A percentile compares a stretch with the other conserved stretches of the same genome.
Evolutionary conservation across 2,329 filamentous ascomycete genomes (phyloP).

Genomic region (Talaromyces sp.): DNA sequence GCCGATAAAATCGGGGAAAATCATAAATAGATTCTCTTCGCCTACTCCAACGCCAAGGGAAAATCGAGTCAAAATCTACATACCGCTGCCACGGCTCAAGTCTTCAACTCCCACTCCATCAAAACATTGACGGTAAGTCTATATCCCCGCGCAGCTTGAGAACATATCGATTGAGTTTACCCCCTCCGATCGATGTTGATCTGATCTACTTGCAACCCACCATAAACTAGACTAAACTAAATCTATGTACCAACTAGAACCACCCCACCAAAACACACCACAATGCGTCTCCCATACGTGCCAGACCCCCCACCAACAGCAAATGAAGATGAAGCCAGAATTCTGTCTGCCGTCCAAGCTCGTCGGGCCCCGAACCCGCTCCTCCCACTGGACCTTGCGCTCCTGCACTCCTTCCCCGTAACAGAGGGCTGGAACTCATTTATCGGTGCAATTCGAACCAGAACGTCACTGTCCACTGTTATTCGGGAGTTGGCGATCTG

Average conservation of each 20-base stretch:
- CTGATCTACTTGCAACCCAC: no score
- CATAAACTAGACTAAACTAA: not conserved
- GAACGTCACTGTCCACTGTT: constrained; percentile 52
- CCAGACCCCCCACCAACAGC: constrained; percentile 53
- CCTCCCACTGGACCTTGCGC: constrained; percentile 56
- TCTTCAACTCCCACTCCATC: no score
- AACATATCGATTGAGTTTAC: no score
- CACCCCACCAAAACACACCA: not conserved
- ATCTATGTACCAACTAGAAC: not conserved
- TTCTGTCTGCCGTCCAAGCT: constrained; percentile 55
- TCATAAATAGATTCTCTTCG: constrained; percentile 16
- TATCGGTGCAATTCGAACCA: constrained; percentile 58
- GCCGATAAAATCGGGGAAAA: constrained; percentile 15
- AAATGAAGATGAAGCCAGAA: constrained; percentile 51
- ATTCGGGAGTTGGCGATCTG: constrained; percentile 79
- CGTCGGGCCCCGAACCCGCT: constrained; percentile 55
- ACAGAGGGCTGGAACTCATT: constrained; percentile 63
- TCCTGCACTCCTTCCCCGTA: constrained; percentile 58
- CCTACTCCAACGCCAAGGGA: not conserved
- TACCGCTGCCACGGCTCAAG: no score
- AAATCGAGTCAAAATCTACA: no score
- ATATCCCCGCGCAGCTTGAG: no score
- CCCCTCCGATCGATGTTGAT: no score
- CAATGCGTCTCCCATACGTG: constrained; percentile 60
- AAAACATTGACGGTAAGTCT: no score